Percentiles rank a stretch among this genome's conserved stretches.
Conservation (phyloP, 495 filamentous ascomycete species). For the Aspergillus kassunensis region DNA sequence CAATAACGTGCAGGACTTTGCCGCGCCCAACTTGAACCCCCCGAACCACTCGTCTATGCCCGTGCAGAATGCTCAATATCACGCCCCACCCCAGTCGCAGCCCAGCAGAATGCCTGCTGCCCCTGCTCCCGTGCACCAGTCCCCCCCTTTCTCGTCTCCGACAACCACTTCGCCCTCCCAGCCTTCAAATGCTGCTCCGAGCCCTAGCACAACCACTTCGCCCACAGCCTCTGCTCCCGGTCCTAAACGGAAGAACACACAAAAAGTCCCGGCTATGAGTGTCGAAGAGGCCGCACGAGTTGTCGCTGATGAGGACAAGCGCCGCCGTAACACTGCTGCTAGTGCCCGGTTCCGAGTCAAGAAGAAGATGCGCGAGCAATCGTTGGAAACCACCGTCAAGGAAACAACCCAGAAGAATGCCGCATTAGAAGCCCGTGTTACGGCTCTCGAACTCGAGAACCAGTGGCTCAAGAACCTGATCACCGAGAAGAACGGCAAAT, state of each 20-base stretch:
- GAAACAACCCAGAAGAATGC: conserved; percentile 82
- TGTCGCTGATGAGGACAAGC: conserved; percentile 95
- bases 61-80: conserved; percentile 29
- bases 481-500: conserved; percentile 77
- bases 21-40: conserved; percentile 26
- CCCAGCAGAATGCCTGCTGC: conserved; percentile 4
- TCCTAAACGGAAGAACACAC: conserved; percentile 40
- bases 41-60: conserved; percentile 23
- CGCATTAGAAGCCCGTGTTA: conserved; percentile 74
- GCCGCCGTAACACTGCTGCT: conserved; percentile 92
- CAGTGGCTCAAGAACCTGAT: conserved; percentile 93
- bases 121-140: conserved; percentile 12
- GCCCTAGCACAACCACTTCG: conserved; percentile 6
- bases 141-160: conserved; percentile 20
- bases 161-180: conserved; percentile 10
- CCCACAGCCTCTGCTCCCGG: conserved; percentile 21
- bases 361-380: conserved; percentile 98
- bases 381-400: conserved; percentile 83
- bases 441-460: conserved; percentile 89
- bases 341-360: conserved; percentile 95
- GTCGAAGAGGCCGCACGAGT: conserved; percentile 54
- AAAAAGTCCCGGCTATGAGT: conserved; percentile 30
- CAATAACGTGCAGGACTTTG: conserved; percentile 34
- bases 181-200: conserved; percentile 14
- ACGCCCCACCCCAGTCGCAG: conserved; percentile 19